Percentiles rank a stretch among this genome's conserved stretches.
Conservation (phyloP, 306 rosid species). For the Malus orientalis region DNA sequence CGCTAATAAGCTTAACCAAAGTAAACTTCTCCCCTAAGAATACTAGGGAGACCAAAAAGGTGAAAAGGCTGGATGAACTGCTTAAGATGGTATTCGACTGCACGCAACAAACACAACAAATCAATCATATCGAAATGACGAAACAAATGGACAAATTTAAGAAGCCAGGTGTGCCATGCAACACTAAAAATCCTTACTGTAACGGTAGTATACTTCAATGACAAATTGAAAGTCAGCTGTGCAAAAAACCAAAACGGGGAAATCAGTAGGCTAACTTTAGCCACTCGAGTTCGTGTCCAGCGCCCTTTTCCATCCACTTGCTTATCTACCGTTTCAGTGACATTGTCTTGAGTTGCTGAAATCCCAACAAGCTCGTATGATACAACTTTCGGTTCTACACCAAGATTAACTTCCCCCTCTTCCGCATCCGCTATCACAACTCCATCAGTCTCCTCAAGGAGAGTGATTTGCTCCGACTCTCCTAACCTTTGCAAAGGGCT, state of each 20-base stretch:
- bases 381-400: slow-evolving; percentile 4
- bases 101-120: slow-evolving; percentile 25
- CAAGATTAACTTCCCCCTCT: slow-evolving; percentile 19
- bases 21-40: slow-evolving; percentile 87
- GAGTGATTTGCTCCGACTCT: slow-evolving; percentile 61
- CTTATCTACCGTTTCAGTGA: slow-evolving; percentile 21
- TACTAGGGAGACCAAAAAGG: slow-evolving; percentile 84
- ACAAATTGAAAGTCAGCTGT: slow-evolving; percentile 80
- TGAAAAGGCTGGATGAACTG: slow-evolving; percentile 93
- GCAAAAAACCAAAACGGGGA: slow-evolving; percentile 94
- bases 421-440: slow-evolving; percentile 22
- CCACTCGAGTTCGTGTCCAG: slow-evolving; percentile 76
- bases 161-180: slow-evolving; percentile 1
- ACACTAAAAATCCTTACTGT: slow-evolving; percentile 44
- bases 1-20: slow-evolving; percentile 81
- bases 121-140: slow-evolving; percentile 8
- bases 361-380: slow-evolving; percentile 9
- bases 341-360: slow-evolving; percentile 11
- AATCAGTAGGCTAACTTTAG: slow-evolving; percentile 82
- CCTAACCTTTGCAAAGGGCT: slow-evolving; percentile 17
- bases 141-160: slow-evolving; percentile 1
- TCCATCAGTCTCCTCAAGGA: slow-evolving; percentile 41
- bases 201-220: slow-evolving; percentile 90
- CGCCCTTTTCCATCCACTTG: slow-evolving; percentile 73
- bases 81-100: slow-evolving; percentile 98